Evolutionary conservation across 1,139 yeast species (phyloP).

Genomic region (Candida sp.): DNA sequence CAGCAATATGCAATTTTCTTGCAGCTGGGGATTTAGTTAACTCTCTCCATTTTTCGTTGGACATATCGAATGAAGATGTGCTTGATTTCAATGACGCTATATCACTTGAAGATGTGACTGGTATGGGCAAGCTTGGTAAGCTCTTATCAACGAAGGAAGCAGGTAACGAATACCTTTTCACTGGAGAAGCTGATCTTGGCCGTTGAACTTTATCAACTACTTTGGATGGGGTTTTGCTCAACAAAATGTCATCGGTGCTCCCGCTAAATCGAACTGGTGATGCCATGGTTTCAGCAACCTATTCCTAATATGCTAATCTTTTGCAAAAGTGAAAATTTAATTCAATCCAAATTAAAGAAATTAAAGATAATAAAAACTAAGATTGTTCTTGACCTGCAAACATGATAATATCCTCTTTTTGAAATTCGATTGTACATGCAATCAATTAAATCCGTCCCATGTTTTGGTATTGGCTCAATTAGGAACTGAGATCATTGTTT

Average conservation of each 20-base stretch:
- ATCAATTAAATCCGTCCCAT: neutral
- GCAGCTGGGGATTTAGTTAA: conserved; percentile 37
- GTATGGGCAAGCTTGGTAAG: conserved; percentile 18
- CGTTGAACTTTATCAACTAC: conserved; percentile 13
- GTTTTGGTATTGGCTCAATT: neutral
- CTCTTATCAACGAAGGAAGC: conserved; percentile 19
- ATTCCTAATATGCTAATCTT: no score
- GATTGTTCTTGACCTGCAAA: neutral
- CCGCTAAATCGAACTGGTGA: neutral
- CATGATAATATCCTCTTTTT: neutral
- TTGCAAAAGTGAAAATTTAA: neutral
- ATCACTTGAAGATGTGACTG: conserved; percentile 8
- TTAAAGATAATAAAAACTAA: neutral
- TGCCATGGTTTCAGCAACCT: neutral
- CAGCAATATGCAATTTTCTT: conserved; percentile 30
- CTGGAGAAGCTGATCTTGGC: conserved; percentile 28
- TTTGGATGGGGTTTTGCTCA: conserved; percentile 2
- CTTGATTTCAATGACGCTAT: conserved; percentile 16
- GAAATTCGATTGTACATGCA: neutral
- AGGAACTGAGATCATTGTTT: neutral
- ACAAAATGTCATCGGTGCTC: conserved; percentile 2
- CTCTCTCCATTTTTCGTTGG: conserved; percentile 24
- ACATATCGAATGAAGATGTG: conserved; percentile 3
- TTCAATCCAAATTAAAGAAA: neutral
- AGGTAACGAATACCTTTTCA: conserved; percentile 24